These are phyloP conservation scores for Dryadomyces quercus-mongolicae DNA, from an alignment of 2,329 filamentous ascomycete species.

Conservation along the genomic window DNA sequence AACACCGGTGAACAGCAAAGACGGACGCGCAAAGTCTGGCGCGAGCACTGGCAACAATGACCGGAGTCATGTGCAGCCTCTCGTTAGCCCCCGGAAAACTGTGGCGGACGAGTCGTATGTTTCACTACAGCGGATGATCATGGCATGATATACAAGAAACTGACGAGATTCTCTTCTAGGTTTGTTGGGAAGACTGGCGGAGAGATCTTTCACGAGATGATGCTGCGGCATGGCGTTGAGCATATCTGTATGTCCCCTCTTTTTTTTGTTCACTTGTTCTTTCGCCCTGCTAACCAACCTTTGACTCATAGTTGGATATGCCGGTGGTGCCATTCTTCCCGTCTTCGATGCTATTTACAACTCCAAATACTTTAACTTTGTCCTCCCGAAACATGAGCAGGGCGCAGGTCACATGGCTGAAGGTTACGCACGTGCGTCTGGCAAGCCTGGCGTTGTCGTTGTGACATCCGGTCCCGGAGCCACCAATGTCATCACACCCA, in stretches of 20 bases:
- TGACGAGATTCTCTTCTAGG: slow-evolving; percentile 26
- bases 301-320: slow-evolving; percentile 57
- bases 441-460: slow-evolving; percentile 88
- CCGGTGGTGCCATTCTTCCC: slow-evolving; percentile 89
- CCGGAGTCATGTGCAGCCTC: slow-evolving; percentile 54
- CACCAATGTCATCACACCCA: slow-evolving; percentile 91
- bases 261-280: too few relatives aligned
- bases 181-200: slow-evolving; percentile 94
- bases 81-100: slow-evolving; percentile 45
- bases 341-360: slow-evolving; percentile 99
- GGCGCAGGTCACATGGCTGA: slow-evolving; percentile 98
- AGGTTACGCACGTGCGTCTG: slow-evolving; percentile 87
- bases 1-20: slow-evolving; percentile 22
- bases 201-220: slow-evolving; percentile 99
- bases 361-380: slow-evolving; percentile 91
- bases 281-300: background rate
- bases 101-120: slow-evolving; percentile 75
- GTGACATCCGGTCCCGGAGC: slow-evolving; percentile 95
- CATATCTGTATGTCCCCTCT: slow-evolving; percentile 65
- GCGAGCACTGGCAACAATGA: slow-evolving; percentile 43
- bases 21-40: slow-evolving; percentile 47
- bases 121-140: background rate
- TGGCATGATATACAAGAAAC: background rate
- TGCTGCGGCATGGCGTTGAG: slow-evolving; percentile 84
- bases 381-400: slow-evolving; percentile 92